These are phyloP conservation scores for Rhizopogon vulgaris DNA, from an alignment of 768 basidiomycete species.

Conservation along the genomic window DNA sequence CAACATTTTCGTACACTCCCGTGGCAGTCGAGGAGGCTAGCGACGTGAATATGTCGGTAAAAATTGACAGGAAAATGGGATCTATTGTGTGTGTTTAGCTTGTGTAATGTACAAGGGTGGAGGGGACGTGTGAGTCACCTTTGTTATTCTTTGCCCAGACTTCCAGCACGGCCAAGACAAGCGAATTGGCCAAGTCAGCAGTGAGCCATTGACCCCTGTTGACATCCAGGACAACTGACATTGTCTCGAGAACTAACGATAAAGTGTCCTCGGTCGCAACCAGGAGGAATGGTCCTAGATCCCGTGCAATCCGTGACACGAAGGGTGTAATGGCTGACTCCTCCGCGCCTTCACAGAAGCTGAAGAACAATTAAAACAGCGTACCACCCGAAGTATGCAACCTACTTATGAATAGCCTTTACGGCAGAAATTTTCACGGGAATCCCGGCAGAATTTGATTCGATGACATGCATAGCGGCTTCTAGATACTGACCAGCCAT, in stretches of 20 bases:
- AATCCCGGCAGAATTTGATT: slow-evolving; percentile 62
- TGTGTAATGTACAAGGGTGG: no score
- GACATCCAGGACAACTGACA: slow-evolving; percentile 73
- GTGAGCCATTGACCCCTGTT: slow-evolving; percentile 71
- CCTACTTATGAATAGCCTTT: slow-evolving; percentile 88
- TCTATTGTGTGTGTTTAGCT: slow-evolving; percentile 39
- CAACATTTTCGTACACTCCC: slow-evolving; percentile 66
- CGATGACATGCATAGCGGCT: slow-evolving; percentile 81
- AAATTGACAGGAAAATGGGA: slow-evolving; percentile 81
- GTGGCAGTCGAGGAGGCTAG: slow-evolving; percentile 56
- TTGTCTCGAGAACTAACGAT: slow-evolving; percentile 79
- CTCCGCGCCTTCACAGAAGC: slow-evolving; percentile 61
- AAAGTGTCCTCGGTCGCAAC: slow-evolving; percentile 84
- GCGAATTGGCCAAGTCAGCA: slow-evolving; percentile 52
- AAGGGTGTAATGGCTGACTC: slow-evolving; percentile 56
- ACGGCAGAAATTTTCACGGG: slow-evolving; percentile 94
- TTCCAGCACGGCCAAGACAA: slow-evolving; percentile 64
- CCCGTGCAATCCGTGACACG: slow-evolving; percentile 68
- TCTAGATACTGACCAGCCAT: slow-evolving; percentile 83
- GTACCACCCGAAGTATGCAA: background rate
- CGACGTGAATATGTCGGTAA: slow-evolving; percentile 72
- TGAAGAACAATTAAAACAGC: slow-evolving; percentile 23
- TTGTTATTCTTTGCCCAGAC: slow-evolving; percentile 86
- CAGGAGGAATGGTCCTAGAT: slow-evolving; percentile 78
- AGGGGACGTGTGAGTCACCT: slow-evolving; percentile 38